Percentiles rank a stretch among this genome's conserved stretches.
phyloP scores from a whole-genome alignment of 2,329 filamentous ascomycete genomes.

The Hypoxylon rubiginosum region DNA sequence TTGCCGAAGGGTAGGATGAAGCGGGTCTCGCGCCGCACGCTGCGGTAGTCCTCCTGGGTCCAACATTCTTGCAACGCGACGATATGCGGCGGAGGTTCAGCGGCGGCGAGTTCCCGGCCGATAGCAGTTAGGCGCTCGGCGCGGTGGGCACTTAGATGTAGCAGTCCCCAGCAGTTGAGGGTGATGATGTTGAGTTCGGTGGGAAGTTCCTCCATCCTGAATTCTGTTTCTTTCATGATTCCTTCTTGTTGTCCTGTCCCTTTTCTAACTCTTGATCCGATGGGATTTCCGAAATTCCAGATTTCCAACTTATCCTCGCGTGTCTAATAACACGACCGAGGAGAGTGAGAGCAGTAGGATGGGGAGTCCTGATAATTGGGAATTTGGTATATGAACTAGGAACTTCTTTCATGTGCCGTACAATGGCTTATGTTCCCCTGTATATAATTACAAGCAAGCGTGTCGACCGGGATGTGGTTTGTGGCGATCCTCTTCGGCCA shows the following conservation, averaged over 20 bases:
- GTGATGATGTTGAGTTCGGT: constrained; percentile 82
- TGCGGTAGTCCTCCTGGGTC: constrained; percentile 85
- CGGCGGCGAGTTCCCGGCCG: constrained; percentile 79
- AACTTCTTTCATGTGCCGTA: neutral
- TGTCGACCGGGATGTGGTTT: constrained; percentile 26
- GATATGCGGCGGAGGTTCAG: constrained; percentile 80
- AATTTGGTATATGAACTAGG: neutral
- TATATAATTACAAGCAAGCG: constrained; percentile 21
- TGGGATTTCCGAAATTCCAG: too few species aligned
- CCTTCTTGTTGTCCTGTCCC: constrained; percentile 2
- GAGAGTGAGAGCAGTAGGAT: neutral
- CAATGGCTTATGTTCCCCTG: neutral
- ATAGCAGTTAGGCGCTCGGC: constrained; percentile 85
- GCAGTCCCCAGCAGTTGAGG: constrained; percentile 97
- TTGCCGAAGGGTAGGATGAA: constrained; percentile 88
- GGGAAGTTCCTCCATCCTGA: constrained; percentile 55
- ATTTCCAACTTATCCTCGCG: neutral
- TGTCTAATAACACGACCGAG: neutral
- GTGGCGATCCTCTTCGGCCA: constrained; percentile 13
- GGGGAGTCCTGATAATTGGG: neutral
- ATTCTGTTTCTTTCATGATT: constrained; percentile 4
- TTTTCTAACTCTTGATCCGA: neutral
- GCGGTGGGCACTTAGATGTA: constrained; percentile 84
- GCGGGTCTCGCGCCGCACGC: constrained; percentile 79
- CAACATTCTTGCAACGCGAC: constrained; percentile 97